Evolutionary conservation across 129 eudicot species (phyloP), one percentile per base, ranked within the genome.

Genomic region (Chrysanthemum lavandulifolium): DNA sequence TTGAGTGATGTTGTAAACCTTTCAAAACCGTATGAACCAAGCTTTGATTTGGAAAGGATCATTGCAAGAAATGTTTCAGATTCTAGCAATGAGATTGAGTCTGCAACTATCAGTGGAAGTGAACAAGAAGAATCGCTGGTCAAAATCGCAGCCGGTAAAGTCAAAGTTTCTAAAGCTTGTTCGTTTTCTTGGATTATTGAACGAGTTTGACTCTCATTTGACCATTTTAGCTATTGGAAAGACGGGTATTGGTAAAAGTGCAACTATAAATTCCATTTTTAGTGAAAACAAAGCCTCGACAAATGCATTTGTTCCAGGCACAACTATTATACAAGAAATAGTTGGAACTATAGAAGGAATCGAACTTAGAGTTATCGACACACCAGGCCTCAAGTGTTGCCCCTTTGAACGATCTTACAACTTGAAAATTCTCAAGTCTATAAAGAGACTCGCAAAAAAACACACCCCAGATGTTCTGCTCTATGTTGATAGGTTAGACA

Each of bases 221-320:
- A 84, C 74, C 82, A 69, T 91, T 61, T 76, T 91, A 56, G 92
- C 75, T 54, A 79, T 91, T 10, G 97, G 97, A 19, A 91, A 91
- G 80, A 82, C 87, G 16, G 96, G 97, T 55, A 92, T 86, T 50
- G 96, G 97, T 16, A 91, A 91, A 72, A 91, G 89, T 45, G 87
- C 95, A 52, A 87, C 92, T 14, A 79, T 91, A 65, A 91, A 91
- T 68, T 88, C 97, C 48, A 78, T 91, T 55, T 84, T 88, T 48
- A 85, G 90, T 5, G 85, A 86, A 78, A 75, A 74, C 18, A 91
- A 73, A 71, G 69, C 81, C 13, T 11, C 1, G 51, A 70, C 83
- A 59, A 63, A 81, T 74, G 86, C 97, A 16, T 91, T 84, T 72
- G 67, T 78, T 72, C 85, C 89, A 3, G 78, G 83, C 11, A 88